These are phyloP conservation scores for Sinapis alba DNA, from an alignment of 441 rosid genomes.

Conservation along the genomic window DNA sequence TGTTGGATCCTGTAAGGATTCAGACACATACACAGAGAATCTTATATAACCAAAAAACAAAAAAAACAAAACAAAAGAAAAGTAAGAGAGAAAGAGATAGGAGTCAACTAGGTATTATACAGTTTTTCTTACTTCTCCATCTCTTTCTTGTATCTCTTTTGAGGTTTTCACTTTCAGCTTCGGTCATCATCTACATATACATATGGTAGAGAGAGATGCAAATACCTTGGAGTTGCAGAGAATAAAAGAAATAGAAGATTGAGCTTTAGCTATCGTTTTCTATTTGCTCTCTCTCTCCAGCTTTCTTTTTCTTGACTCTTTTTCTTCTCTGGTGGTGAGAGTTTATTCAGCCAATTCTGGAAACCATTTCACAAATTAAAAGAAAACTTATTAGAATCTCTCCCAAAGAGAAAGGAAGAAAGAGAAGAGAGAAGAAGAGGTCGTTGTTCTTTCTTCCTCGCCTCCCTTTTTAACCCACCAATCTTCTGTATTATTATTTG, in stretches of 20 bases:
- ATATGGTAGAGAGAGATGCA: conserved; percentile 24
- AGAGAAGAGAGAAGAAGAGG: conserved; percentile 34
- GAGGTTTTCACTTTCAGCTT: conserved; percentile 40
- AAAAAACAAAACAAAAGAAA: not conserved
- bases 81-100: conserved; percentile 24
- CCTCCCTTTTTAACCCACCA: conserved; percentile 45
- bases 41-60: conserved; percentile 3
- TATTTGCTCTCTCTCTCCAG: conserved; percentile 18
- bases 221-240: conserved; percentile 45
- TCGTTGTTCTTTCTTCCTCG: conserved; percentile 56
- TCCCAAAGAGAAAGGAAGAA: conserved; percentile 12
- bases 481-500: conserved; percentile 27
- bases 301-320: conserved; percentile 27
- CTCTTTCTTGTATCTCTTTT: conserved; percentile 34
- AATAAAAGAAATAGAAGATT: conserved; percentile 29
- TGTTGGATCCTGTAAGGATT: conserved; percentile 39
- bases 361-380: conserved; percentile 21
- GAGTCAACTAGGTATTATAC: conserved; percentile 38
- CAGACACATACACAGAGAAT: conserved; percentile 29
- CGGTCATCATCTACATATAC: conserved; percentile 32
- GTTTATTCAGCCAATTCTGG: conserved; percentile 33
- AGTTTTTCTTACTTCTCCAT: conserved; percentile 30
- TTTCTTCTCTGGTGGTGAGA: conserved; percentile 30
- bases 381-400: conserved; percentile 26
- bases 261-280: conserved; percentile 43